A percentile compares a stretch with the other conserved stretches of the same genome.
These are phyloP conservation scores for Balakata baccata DNA, from an alignment of 345 rosid genomes.

Conservation along the genomic window DNA sequence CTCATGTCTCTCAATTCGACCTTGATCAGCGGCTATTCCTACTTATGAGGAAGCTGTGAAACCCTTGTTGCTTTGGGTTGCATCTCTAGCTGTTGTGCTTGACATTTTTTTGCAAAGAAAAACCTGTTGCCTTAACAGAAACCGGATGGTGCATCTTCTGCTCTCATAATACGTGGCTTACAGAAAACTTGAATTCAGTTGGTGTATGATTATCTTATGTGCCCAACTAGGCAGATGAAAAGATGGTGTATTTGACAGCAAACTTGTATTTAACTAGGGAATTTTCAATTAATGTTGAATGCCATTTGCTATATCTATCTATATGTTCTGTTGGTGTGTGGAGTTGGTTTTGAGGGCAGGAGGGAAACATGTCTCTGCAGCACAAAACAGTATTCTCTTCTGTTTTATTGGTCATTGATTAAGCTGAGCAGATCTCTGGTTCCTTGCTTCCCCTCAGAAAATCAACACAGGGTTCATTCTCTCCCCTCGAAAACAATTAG, in stretches of 20 bases:
- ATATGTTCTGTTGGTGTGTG: too few species aligned
- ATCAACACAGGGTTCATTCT: too few species aligned
- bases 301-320: not conserved
- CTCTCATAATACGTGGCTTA: not conserved
- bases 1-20: constrained; percentile 61
- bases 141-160: not conserved
- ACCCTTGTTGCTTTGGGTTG: not conserved
- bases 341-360: too few species aligned
- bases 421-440: too few species aligned
- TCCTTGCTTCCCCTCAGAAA: too few species aligned
- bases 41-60: constrained; percentile 62
- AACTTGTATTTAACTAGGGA: not conserved
- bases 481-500: too few species aligned
- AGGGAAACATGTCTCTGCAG: too few species aligned
- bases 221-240: not conserved
- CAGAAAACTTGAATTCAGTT: not conserved
- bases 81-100: not conserved
- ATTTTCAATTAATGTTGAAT: not conserved
- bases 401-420: too few species aligned
- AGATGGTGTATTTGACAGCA: not conserved
- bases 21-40: constrained; percentile 84
- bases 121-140: not conserved
- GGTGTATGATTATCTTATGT: not conserved
- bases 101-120: not conserved
- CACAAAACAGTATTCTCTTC: too few species aligned